These are phyloP conservation scores for Candida morakotiae DNA, from an alignment of 805 yeast genomes.

Conservation along the genomic window DNA sequence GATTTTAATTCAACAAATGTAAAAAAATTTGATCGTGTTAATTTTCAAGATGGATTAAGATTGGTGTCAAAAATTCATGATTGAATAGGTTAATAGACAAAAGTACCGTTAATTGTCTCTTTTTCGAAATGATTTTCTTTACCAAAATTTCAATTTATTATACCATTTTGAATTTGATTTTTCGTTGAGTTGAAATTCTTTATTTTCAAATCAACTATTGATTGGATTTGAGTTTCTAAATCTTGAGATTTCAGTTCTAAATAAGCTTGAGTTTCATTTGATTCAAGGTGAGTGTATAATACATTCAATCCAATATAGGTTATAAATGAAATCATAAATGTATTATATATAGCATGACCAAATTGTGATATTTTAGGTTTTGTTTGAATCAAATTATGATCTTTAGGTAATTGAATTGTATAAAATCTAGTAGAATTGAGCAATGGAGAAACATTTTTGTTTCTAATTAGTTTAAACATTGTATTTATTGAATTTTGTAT, in stretches of 20 bases:
- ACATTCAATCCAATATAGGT: slow-evolving; percentile 34
- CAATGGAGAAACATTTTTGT: too few species aligned
- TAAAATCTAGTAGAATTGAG: slow-evolving; percentile 1
- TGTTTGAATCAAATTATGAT: background rate
- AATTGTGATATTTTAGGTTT: slow-evolving; percentile 35
- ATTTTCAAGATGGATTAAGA: slow-evolving; percentile 63
- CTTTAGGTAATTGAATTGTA: slow-evolving; percentile 5
- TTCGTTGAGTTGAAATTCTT: slow-evolving; percentile 11
- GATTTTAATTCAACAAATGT: slow-evolving; percentile 59
- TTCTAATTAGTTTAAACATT: too few species aligned
- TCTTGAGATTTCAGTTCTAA: slow-evolving; percentile 14
- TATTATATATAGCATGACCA: slow-evolving; percentile 32
- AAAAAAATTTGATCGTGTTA: slow-evolving; percentile 66
- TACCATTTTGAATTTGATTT: slow-evolving; percentile 5
- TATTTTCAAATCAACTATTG: slow-evolving; percentile 23
- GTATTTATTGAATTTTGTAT: too few species aligned
- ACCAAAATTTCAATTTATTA: slow-evolving; percentile 10
- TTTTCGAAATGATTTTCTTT: too few species aligned
- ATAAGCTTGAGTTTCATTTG: slow-evolving; percentile 17
- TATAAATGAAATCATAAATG: slow-evolving; percentile 36
- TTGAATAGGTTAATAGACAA: too few species aligned
- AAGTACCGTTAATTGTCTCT: too few species aligned
- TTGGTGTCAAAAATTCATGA: slow-evolving; percentile 52
- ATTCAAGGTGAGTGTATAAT: slow-evolving; percentile 28
- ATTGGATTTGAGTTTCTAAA: slow-evolving; percentile 23